Evolutionary conservation across 2,329 filamentous ascomycete genomes (phyloP).

Genomic region (Fusarium nisikadoi): DNA sequence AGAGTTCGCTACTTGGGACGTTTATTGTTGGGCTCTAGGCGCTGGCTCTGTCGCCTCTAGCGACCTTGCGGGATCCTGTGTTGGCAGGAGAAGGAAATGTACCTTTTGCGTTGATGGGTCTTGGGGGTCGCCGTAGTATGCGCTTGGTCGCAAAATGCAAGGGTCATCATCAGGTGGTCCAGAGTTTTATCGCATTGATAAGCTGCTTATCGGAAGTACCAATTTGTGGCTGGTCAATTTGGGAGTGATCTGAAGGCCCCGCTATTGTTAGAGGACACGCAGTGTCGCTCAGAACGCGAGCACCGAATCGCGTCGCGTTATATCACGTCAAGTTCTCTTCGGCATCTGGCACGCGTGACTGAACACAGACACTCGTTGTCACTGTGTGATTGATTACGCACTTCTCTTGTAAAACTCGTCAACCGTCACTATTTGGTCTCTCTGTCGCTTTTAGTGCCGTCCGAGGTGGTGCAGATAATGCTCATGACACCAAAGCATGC

Average conservation of each 20-base stretch:
- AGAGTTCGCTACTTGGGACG: background rate
- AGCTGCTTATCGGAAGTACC: background rate
- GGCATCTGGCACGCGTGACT: background rate
- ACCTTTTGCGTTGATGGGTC: background rate
- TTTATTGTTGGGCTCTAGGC: background rate
- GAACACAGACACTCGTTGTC: background rate
- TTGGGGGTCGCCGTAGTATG: background rate
- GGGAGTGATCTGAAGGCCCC: background rate
- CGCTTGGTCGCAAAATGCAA: background rate
- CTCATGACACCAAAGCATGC: background rate
- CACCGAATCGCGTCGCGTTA: background rate
- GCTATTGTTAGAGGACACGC: background rate
- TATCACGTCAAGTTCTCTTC: background rate
- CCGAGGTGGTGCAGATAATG: background rate
- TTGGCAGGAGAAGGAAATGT: background rate
- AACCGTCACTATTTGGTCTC: background rate
- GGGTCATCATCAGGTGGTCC: background rate
- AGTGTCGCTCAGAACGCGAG: background rate
- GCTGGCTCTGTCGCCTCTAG: background rate
- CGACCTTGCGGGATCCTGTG: background rate
- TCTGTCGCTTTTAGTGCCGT: no score
- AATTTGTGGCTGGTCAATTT: background rate
- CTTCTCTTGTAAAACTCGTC: background rate
- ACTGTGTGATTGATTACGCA: background rate
- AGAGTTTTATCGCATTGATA: background rate